These are phyloP conservation scores for Myriangium duriaei DNA, from an alignment of 2,329 filamentous ascomycete genomes.

Conservation along the genomic window DNA sequence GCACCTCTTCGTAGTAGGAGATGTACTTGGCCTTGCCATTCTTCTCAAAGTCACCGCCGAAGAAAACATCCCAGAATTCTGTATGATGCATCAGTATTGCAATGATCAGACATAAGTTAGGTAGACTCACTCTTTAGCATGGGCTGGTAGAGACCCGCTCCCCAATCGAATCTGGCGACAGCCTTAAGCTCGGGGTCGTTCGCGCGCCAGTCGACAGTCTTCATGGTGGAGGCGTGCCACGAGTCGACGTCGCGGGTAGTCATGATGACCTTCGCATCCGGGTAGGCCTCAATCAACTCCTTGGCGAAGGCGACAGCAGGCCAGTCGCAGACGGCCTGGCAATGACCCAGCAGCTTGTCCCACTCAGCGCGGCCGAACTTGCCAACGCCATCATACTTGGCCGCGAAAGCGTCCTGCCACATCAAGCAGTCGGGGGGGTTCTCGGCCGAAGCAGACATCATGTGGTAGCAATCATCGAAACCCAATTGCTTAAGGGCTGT, in stretches of 20 bases:
- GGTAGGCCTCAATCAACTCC: constrained; percentile 59
- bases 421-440: constrained; percentile 55
- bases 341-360: constrained; percentile 55
- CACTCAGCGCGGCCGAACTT: constrained; percentile 54
- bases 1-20: constrained; percentile 43
- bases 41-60: constrained; percentile 53
- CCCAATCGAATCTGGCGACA: constrained; percentile 48
- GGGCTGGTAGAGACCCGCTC: constrained; percentile 54
- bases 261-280: constrained; percentile 58
- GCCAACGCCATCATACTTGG: constrained; percentile 49
- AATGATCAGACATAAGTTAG: background rate
- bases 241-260: constrained; percentile 54
- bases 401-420: constrained; percentile 57
- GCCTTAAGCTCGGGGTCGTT: constrained; percentile 48
- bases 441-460: constrained; percentile 58
- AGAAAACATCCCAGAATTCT: constrained; percentile 56
- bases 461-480: constrained; percentile 59
- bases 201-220: constrained; percentile 55
- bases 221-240: constrained; percentile 51
- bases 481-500: constrained; percentile 54
- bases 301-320: constrained; percentile 55
- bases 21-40: constrained; percentile 51
- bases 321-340: constrained; percentile 56
- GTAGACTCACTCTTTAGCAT: constrained; percentile 46
- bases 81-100: constrained; percentile 9